Percentiles rank a stretch among this genome's conserved stretches.
phyloP scores from a whole-genome alignment of 148 eudicot genomes.

The Rhododendron ovatum region DNA sequence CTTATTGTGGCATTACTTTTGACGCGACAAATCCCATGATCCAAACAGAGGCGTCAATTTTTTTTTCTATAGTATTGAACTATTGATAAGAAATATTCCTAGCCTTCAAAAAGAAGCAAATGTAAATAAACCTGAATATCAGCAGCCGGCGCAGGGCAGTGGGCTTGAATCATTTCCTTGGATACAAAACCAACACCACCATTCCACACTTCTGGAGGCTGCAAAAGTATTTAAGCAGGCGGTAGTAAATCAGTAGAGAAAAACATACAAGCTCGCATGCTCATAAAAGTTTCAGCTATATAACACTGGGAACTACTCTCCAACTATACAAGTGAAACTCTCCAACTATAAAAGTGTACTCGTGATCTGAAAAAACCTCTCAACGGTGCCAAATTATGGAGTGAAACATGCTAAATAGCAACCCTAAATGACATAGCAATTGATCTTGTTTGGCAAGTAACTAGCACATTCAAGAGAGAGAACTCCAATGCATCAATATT shows the following conservation, averaged over 20 bases:
- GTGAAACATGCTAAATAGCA: not conserved
- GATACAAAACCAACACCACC: conserved; percentile 88
- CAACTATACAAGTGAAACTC: not conserved
- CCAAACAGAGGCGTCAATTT: not conserved
- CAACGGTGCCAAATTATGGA: not conserved
- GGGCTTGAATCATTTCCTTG: conserved; percentile 82
- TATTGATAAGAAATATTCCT: not conserved
- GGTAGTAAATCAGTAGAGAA: not conserved
- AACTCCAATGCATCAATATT: not conserved
- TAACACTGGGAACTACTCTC: not conserved
- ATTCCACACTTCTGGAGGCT: conserved; percentile 90
- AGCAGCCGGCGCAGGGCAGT: conserved; percentile 73
- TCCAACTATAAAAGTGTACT: no score
- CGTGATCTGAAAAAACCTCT: not conserved
- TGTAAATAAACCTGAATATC: conserved; percentile 55
- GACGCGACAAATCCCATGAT: not conserved
- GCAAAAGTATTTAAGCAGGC: conserved; percentile 15
- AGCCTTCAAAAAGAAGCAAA: not conserved
- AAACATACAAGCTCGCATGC: not conserved
- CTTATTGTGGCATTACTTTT: not conserved
- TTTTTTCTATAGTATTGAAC: not conserved
- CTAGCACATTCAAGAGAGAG: not conserved
- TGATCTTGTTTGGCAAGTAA: not conserved
- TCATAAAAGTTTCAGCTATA: not conserved
- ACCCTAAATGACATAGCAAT: not conserved